Evolutionary conservation across 257 asterid genomes (phyloP), one percentile per base, ranked within the genome.

Genomic region (Salvia miltiorrhiza): DNA sequence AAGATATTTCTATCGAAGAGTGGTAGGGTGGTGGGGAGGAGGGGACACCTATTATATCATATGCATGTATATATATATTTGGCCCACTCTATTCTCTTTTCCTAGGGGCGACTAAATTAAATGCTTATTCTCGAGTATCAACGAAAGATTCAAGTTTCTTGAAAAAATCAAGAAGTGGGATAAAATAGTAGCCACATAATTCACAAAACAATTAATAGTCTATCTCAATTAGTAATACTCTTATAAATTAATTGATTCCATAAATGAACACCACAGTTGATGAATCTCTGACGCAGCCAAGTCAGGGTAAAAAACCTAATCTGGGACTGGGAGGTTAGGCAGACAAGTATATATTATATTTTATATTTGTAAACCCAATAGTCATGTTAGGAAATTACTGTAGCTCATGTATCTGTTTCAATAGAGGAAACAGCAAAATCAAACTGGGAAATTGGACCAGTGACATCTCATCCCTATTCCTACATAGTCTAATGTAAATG

Each of bases 381-480:
- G 67, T 70, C 14, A 56, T 48, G 70, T 55, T 73, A 44, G 60
- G 67, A 50, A 33, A 69, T 19, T 48, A 69, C 63, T 68, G 81
- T 69, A 45, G 76, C 53, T 70, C 60, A 49, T 73, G 70, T 66
- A 69, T 47, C 69, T 85, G 96, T 81, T 84, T 73, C 90, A 60
- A 66, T 63, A 66, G 44, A 59, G 95, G 96, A 83, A 92, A 83
- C 96, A 89, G 70, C 76, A 76, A 86, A 81, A 83, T 92, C 92
- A 79, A 77, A 77, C 73, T 86, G 56, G 92, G 92, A 88, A 88
- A 81, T 65, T 80, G 95, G 78, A 85, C 76, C 80, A 30, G 82
- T 82, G 84, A 81, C 76, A 78, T 78, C 78, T 78, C 45, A 49
- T 19, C 16, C 45, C 80, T 77, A 67, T 52, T 58, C 30, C 49